Percentiles rank a stretch among this genome's conserved stretches.
Evolutionary conservation across 2,329 filamentous ascomycete species (phyloP).

Genomic region (Paecilomyces dactylethromorphus): DNA sequence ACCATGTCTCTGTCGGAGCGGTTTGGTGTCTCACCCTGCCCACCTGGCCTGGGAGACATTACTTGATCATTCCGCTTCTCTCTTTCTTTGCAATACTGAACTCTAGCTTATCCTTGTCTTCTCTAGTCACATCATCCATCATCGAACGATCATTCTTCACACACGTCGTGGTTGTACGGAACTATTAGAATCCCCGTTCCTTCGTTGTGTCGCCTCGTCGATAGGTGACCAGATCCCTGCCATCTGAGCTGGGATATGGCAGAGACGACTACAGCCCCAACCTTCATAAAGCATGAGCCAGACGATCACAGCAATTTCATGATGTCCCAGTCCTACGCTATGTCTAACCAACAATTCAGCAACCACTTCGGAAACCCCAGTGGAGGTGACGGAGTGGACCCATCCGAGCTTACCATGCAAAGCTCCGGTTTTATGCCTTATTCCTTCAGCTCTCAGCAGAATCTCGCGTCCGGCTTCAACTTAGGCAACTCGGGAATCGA

Average conservation of each 20-base stretch:
- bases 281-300: constrained; percentile 62
- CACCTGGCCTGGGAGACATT: constrained; percentile 7
- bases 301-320: constrained; percentile 56
- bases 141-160: not conserved
- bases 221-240: not conserved
- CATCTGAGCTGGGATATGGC: constrained; percentile 37
- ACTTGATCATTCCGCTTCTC: constrained; percentile 10
- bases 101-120: not conserved
- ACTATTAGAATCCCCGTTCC: not conserved
- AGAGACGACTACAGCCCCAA: constrained; percentile 40
- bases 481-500: constrained; percentile 72
- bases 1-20: not conserved
- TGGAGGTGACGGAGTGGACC: constrained; percentile 64
- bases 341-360: constrained; percentile 44
- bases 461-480: constrained; percentile 65
- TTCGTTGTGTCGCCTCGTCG: not conserved
- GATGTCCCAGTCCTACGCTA: constrained; percentile 44
- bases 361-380: constrained; percentile 42
- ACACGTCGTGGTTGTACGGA: not conserved
- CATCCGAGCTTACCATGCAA: constrained; percentile 73
- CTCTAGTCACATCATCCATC: not conserved
- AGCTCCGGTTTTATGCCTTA: constrained; percentile 46
- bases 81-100: not conserved
- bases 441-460: constrained; percentile 58
- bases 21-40: not conserved